Evolutionary conservation across 768 basidiomycete genomes (phyloP).

Genomic region (Roridomyces roridus): DNA sequence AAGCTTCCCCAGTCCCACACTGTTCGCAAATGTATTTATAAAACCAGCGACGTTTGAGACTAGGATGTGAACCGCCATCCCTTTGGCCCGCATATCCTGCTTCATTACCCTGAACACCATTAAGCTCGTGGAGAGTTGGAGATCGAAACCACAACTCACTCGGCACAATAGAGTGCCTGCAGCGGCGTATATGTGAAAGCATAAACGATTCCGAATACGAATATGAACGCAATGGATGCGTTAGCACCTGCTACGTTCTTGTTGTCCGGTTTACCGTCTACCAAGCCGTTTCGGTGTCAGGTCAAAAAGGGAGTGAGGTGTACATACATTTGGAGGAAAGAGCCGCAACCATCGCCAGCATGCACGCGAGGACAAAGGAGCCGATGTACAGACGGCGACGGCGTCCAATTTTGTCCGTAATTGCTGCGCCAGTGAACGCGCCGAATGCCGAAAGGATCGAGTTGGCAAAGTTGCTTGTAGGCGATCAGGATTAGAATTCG

Average conservation of each 20-base stretch:
- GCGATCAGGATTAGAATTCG: background rate
- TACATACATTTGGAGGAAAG: constrained; percentile 29
- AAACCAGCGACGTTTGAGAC: constrained; percentile 33
- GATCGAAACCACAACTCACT: constrained; percentile 13
- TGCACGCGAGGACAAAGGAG: constrained; percentile 25
- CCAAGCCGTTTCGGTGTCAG: background rate
- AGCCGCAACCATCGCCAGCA: constrained; percentile 30
- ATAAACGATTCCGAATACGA: constrained; percentile 32
- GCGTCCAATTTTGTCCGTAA: constrained; percentile 30
- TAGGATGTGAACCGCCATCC: constrained; percentile 34
- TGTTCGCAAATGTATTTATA: constrained; percentile 35
- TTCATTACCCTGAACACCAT: constrained; percentile 27
- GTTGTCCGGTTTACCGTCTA: constrained; percentile 29
- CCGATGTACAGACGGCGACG: constrained; percentile 30
- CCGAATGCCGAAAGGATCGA: constrained; percentile 32
- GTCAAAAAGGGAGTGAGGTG: background rate
- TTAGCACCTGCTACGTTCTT: constrained; percentile 29
- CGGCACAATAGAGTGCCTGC: constrained; percentile 33
- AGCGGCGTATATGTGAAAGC: constrained; percentile 33
- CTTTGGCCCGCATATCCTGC: constrained; percentile 34
- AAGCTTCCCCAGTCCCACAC: constrained; percentile 28
- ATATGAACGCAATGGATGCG: constrained; percentile 33
- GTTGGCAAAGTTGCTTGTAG: constrained; percentile 31
- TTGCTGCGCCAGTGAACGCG: constrained; percentile 28
- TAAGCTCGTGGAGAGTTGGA: background rate